These are phyloP conservation scores for Candolleomyces efflorescens DNA, from an alignment of 768 basidiomycete species.

Conservation along the genomic window DNA sequence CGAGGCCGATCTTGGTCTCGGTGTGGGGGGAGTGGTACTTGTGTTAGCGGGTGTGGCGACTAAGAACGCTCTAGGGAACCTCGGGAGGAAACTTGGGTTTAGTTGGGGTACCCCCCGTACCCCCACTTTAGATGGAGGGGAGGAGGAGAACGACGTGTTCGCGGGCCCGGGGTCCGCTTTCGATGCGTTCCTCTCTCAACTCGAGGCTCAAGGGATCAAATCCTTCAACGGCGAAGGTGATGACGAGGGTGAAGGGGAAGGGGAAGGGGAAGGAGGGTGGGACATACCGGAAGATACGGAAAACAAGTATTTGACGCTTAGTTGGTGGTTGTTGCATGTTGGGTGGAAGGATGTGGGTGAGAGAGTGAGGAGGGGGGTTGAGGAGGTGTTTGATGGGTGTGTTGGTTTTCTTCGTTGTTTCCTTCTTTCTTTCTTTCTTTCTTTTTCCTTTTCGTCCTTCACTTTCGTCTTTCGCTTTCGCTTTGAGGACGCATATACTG, in stretches of 20 bases:
- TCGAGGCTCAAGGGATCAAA: not conserved
- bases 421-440: not conserved
- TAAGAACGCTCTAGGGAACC: conserved; percentile 18
- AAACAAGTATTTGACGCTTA: conserved; percentile 20
- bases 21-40: conserved; percentile 20
- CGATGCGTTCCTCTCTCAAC: conserved; percentile 7
- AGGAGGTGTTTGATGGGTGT: conserved; percentile 75
- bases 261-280: conserved; percentile 23
- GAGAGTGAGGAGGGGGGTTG: conserved; percentile 15
- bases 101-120: no score
- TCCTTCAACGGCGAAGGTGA: conserved; percentile 9
- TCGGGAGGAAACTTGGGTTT: no score
- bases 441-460: no score
- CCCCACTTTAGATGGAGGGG: no score
- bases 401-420: conserved; percentile 17
- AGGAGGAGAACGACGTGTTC: not conserved
- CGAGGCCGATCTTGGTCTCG: conserved; percentile 35
- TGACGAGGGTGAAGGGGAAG: conserved; percentile 20
- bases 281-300: conserved; percentile 74
- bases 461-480: no score
- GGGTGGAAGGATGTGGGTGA: conserved; percentile 19
- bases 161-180: conserved; percentile 13
- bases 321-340: conserved; percentile 18
- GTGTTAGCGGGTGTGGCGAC: conserved; percentile 14
- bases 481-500: no score